Evolutionary conservation across 768 basidiomycete genomes (phyloP), one percentile per base, ranked within the genome.

Genomic region (Kwoniella dejecticola): DNA sequence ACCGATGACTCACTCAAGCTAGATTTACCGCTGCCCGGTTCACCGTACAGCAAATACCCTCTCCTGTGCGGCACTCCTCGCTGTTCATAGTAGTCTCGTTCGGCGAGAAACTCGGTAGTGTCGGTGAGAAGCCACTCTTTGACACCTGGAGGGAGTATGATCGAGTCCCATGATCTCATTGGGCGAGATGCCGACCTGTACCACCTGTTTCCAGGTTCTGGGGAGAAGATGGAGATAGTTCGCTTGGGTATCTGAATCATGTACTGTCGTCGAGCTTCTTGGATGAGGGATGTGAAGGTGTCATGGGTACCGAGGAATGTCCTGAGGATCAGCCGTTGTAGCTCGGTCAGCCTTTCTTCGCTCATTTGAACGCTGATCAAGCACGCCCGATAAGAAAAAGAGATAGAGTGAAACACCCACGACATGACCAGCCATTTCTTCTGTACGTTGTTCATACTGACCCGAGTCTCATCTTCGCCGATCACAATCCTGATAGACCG

Each of bases 11-110:
- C 8, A 70, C 68, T 59, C 10, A 70, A 42, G 27, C 57, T 66
- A 6, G 61, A 26, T 42, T 69, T 69, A n/a, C 68, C 68, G 21
- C 62, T 61, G 10, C 68, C 68, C 1, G 64, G 68, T 24, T 44
- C n/a, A 0, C 68, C 68, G 47, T 69, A 49, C 3, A 69, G 36
- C 41, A 69, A 47, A 27, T 54, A 69, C 19, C 68, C 68, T 38
- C 64, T 15, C 40, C 68, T 46, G 40, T 55, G 60, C 6, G 63
- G 68, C 21, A 62, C 13, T 12, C 65, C 68, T 30, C 47, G 30
- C 11, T 58, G 33, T 11, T 30, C 19, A 42, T 70, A 69, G 36
- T 66, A 69, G 13, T 19, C 38, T 33, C 23, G 36, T 21, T 57
- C 62, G n/a, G 21, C 45, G 15, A 66, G 10, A 50, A 69, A 69